phyloP scores from a whole-genome alignment of 371 early-diverging fungal genomes.

The Lichtheimia hyalospora region DNA sequence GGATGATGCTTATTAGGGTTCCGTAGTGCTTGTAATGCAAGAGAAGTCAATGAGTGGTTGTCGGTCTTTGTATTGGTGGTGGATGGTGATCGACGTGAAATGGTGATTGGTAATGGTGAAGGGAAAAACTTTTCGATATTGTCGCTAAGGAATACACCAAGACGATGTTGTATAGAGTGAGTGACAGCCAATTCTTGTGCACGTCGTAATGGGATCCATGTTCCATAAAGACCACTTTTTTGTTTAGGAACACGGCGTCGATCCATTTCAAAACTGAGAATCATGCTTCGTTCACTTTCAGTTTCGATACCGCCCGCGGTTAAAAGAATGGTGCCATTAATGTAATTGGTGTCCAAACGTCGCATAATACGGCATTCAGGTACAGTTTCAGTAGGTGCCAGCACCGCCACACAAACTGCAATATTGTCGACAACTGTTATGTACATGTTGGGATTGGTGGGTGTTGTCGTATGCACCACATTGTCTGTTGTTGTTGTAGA shows the following conservation, averaged over 20 bases:
- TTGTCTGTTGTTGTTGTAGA: conserved; percentile 3
- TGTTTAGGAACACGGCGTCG: conserved; percentile 75
- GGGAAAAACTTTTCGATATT: conserved; percentile 72
- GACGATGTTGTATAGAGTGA: conserved; percentile 74
- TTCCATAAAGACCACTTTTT: conserved; percentile 75
- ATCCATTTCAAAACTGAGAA: conserved; percentile 83
- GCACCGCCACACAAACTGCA: conserved; percentile 72
- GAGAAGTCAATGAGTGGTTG: conserved; percentile 28
- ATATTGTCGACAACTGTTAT: conserved; percentile 76
- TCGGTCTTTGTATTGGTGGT: conserved; percentile 19
- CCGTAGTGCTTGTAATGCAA: conserved; percentile 36
- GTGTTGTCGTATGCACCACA: conserved; percentile 18
- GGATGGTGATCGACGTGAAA: background rate
- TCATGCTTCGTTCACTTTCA: conserved; percentile 83
- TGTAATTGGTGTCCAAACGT: conserved; percentile 76
- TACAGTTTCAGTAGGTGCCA: conserved; percentile 50
- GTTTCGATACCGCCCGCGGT: conserved; percentile 85
- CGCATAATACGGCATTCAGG: conserved; percentile 67
- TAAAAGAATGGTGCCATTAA: conserved; percentile 82
- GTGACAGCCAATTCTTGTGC: conserved; percentile 85
- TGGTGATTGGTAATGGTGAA: conserved; percentile 60
- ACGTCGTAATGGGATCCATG: conserved; percentile 88
- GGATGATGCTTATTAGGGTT: conserved; percentile 3
- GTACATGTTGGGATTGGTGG: conserved; percentile 59
- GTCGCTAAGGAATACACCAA: conserved; percentile 79